Evolutionary conservation across 1,284 basidiomycete species (phyloP).

Genomic region (Cryptococcus sp.): DNA sequence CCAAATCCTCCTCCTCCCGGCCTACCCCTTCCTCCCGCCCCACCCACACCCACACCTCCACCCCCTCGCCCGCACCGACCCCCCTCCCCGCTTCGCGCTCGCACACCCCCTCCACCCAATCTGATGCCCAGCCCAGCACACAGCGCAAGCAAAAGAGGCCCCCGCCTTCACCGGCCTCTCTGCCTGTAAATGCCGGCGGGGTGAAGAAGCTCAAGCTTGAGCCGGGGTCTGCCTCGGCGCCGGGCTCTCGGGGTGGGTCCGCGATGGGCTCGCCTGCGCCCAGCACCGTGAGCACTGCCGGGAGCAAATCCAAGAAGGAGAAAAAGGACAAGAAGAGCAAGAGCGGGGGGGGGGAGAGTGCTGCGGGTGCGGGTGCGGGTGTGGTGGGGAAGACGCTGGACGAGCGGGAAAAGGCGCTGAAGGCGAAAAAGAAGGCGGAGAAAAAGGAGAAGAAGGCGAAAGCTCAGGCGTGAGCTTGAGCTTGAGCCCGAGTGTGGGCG

Average conservation of each 20-base stretch:
- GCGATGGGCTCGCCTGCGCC: too few species aligned
- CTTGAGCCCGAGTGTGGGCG: too few species aligned
- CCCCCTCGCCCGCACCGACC: too few species aligned
- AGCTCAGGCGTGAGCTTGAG: too few species aligned
- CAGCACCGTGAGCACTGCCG: background rate
- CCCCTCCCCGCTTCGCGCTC: too few species aligned
- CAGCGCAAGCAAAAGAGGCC: background rate
- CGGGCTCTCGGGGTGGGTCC: too few species aligned
- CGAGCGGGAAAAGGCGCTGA: conserved; percentile 15
- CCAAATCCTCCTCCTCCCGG: background rate
- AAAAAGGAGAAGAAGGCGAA: conserved; percentile 9
- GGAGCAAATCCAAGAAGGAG: background rate
- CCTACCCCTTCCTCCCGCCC: background rate
- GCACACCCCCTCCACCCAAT: background rate
- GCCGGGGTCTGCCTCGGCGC: background rate
- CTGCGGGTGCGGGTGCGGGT: background rate
- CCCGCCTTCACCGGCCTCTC: background rate
- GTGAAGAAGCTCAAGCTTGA: background rate
- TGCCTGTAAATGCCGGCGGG: background rate
- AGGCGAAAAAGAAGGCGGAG: conserved; percentile 19
- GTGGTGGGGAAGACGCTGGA: conserved; percentile 6
- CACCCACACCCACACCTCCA: too few species aligned
- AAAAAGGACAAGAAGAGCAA: conserved; percentile 12
- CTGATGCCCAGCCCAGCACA: background rate
- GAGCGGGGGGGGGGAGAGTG: background rate